These are phyloP conservation scores for Thelephora aurantiotincta DNA, from an alignment of 768 basidiomycete genomes.

Conservation along the genomic window DNA sequence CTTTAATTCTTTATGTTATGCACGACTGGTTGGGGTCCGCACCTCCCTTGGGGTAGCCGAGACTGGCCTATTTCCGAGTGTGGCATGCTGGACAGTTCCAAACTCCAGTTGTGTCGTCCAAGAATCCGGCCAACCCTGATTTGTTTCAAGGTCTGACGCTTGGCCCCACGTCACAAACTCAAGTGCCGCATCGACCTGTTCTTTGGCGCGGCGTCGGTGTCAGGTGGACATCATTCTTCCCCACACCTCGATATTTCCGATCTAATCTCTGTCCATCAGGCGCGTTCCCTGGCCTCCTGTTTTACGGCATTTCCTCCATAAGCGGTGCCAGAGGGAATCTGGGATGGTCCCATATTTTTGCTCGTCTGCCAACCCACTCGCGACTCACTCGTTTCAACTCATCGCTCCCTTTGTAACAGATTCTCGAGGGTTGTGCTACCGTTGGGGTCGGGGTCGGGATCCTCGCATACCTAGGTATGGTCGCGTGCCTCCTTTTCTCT, in stretches of 20 bases:
- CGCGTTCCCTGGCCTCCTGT: slow-evolving; percentile 19
- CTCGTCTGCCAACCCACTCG: slow-evolving; percentile 9
- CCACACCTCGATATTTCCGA: not conserved
- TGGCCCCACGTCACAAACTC: slow-evolving; percentile 16
- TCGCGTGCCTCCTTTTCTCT: slow-evolving; percentile 2
- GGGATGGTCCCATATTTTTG: slow-evolving; percentile 22
- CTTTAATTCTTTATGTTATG: slow-evolving; percentile 8
- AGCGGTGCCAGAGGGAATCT: slow-evolving; percentile 13
- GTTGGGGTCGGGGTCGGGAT: slow-evolving; percentile 38
- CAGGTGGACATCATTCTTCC: slow-evolving; percentile 4
- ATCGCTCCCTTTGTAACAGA: slow-evolving; percentile 24
- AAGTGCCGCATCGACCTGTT: slow-evolving; percentile 16
- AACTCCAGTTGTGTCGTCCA: not conserved
- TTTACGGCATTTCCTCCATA: slow-evolving; percentile 23
- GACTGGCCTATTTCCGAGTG: slow-evolving; percentile 27
- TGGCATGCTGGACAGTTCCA: slow-evolving; percentile 18
- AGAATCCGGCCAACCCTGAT: not conserved
- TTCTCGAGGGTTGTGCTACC: slow-evolving; percentile 33
- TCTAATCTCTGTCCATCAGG: slow-evolving; percentile 2
- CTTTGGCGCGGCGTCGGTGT: slow-evolving; percentile 14
- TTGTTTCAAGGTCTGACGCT: slow-evolving; percentile 10
- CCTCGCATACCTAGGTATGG: slow-evolving; percentile 33
- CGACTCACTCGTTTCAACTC: slow-evolving; percentile 10
- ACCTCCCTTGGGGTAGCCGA: slow-evolving; percentile 30
- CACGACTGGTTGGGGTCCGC: slow-evolving; percentile 18